Base-by-base conservation (phyloP, 2,329 filamentous ascomycete species). In the Xylaria multiplex region DNA sequence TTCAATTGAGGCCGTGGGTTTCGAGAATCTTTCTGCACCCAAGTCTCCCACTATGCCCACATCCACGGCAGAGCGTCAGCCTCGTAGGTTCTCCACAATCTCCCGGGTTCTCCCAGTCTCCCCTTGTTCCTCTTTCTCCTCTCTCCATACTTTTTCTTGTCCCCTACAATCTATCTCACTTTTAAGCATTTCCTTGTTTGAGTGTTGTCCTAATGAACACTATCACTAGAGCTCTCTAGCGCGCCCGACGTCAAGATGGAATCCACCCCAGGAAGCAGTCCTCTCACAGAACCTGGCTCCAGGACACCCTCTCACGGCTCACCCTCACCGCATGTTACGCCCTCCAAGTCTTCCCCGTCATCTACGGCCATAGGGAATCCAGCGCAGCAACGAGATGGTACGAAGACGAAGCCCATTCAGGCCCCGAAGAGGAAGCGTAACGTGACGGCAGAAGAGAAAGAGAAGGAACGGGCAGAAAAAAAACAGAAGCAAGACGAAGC, bases 401-500 rank as follows among this genome's bases (percentile, higher is more conserved):
- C 60, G 5, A 66, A 54, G 9, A 2, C 60, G 5, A 66, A 54
- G 9, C 42, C 62, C 3, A 24, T 65, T 14, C n/a, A 52, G 11
- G 54, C 66, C 1, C 64, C 79, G 62, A 80, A 80, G 63, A 79
- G 78, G 63, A 80, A 81, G 60, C 79, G 79, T 73, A 76, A 57
- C 7, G 78, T 78, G 68, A 76, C 76, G 32, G 65, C 70, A 64
- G 80, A 78, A 0, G 77, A 80, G 45, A 78, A 77, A 46, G 77
- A 75, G 40, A 77, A 81, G 52, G 81, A 84, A 67, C 78, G 77
- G 11, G 79, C 80, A 14, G 80, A 81, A 66, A 85, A 84, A 74
- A 82, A 80, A 70, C 78, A 78, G 35, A 82, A 84, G 69, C 85
- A 83, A 72, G 84, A 86, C 5, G 71, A 70, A 46, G 83, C 85